Base-by-base conservation (phyloP, 2,329 filamentous ascomycete genomes). In the Penicillium sp. region DNA sequence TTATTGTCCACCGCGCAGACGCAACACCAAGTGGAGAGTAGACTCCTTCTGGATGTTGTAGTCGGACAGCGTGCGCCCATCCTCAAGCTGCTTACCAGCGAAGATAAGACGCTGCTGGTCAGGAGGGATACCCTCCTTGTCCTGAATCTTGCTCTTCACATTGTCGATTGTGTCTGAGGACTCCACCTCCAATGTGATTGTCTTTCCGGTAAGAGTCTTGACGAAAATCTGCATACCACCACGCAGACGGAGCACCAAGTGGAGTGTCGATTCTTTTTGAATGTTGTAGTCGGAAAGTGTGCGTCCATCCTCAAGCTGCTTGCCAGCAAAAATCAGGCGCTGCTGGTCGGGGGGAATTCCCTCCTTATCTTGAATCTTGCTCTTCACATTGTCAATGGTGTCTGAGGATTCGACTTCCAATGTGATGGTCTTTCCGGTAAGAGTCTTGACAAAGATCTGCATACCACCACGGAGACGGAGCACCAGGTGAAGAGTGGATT, bases 251-350 rank as follows among this genome's bases (percentile, higher is more conserved):
- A 91, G 83, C 40, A 91, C 87, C 47, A 91, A 68, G 68, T 91
- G 87, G 1, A 91, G 78, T 0, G 88, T 91, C 1, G 83, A 87
- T 66, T 91, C 88, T 75, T 91, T 91, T 71, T 97, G 91, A 40
- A 96, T 96, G 76, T 96, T 96, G 82, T 96, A 96, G 69, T 96
- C 91, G 43, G 82, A 86, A 0, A 96, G 77, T 0, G 90, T 96
- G 24, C 90, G 87, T 42, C 90, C 90, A 60, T 96, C 90, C 68
- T 95, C 89, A 1, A 95, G 74, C 71, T 95, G 89, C 81, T 95
- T 95, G 50, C 90, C 90, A 41, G 90, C 89, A 55, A 95, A 95
- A 66, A 95, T 95, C 9, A 95, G 75, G 62, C 90, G 89, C 73
- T 95, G 90, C 72, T 95, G 90, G 71, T 95, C 90, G 2, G 90